Base-by-base conservation (phyloP, 306 rosid genomes). In the Inga leiocalycina region DNA sequence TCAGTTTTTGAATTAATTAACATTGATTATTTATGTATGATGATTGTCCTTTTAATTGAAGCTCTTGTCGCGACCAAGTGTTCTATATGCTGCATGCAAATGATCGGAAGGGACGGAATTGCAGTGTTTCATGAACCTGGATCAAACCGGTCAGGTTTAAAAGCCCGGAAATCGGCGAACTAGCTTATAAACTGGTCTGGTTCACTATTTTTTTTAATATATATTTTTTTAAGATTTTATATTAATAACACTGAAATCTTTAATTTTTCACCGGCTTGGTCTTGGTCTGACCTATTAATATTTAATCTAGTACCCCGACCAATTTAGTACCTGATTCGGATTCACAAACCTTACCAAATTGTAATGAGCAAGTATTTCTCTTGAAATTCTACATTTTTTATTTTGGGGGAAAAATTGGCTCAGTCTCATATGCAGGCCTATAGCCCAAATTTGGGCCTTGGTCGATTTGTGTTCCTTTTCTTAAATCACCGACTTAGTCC, bases 1-100 rank as follows among this genome's bases (percentile, higher is more conserved):
- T 48, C 24, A 70, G 67, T 17, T 30, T 39, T 83, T 70, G 85
- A 61, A 4, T 39, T 76, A 16, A 32, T 45, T 24, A 45, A 52
- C 35, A 69, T 69, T 37, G n/a, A 69, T 69, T 1, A 19, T 37
- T 69, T 39, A 19, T 69, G 0, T 16, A 37, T 37, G 15, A 68
- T 16, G 17, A 62, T 27, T 10, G 27, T 8, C 12, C 73, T 16
- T 68, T 37, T 37, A 3, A 30, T 35, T 17, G 1, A 68, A 7
- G 73, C 48, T 37, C 27, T 6, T 35, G 39, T 7, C 48, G 19
- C 24, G 59, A 52, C 8, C 59, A 52, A 52, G 9, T 17, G 19
- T 51, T 51, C n/a, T 51, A 15, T 48, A 12, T 51, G 57, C 20
- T 24, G 0, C 10, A 4, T 19, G 20, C 24, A 54, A 19, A 54